phyloP scores from a whole-genome alignment of 345 rosid genomes.

The Eucalyptus pauciflora region DNA sequence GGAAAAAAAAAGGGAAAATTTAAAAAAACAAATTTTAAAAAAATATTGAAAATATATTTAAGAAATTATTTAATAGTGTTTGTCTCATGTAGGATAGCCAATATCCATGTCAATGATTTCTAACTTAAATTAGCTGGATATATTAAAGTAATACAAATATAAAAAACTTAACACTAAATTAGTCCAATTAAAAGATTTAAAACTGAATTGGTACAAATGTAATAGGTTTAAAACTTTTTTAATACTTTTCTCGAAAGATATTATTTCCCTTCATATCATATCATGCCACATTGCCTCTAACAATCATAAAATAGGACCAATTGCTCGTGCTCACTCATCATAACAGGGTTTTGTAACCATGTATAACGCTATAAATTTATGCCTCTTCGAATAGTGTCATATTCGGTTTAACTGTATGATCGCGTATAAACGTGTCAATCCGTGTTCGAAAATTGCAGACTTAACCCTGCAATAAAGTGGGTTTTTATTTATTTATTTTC shows the following conservation, averaged over 20 bases:
- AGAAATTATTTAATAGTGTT: no score
- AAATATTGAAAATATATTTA: no score
- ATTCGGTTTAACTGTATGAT: background rate
- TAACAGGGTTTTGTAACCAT: background rate
- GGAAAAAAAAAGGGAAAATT: no score
- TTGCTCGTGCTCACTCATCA: background rate
- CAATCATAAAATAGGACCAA: background rate
- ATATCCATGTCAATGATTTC: no score
- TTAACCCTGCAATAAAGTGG: background rate
- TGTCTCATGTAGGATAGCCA: no score
- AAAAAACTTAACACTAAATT: no score
- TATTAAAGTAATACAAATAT: no score
- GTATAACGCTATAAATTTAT: background rate
- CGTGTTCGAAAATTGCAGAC: background rate
- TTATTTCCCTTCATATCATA: background rate
- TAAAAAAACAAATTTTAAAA: no score
- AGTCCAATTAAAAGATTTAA: rapidly evolving
- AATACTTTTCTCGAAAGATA: no score
- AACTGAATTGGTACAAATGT: rapidly evolving
- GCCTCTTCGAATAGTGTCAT: background rate
- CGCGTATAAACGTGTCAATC: background rate
- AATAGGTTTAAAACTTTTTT: no score
- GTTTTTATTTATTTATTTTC: no score
- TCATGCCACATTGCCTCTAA: background rate
- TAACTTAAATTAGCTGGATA: no score